A percentile compares a stretch with the other conserved stretches of the same genome.
Evolutionary conservation across 2,329 filamentous ascomycete genomes (phyloP).

Genomic region (Penicillium sp.): DNA sequence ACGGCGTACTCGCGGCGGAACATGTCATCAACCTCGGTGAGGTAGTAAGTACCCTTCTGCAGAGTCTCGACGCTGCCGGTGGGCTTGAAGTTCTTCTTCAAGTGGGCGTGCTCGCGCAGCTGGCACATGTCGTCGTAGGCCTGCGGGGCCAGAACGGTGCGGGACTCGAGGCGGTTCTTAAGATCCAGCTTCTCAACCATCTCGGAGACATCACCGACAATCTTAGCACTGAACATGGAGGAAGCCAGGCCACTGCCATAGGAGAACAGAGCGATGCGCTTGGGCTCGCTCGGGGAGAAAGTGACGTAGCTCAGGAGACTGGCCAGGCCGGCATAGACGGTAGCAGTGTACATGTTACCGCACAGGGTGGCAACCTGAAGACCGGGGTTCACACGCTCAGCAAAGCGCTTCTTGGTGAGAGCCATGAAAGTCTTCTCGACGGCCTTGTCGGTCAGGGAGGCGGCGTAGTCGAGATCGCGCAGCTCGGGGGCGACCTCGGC

Average conservation of each 20-base stretch:
- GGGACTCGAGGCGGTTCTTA: conserved; percentile 65
- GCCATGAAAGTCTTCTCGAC: conserved; percentile 87
- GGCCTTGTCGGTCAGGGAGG: conserved; percentile 77
- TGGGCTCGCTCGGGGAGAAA: conserved; percentile 66
- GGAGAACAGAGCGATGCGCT: conserved; percentile 75
- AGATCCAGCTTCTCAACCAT: conserved; percentile 71
- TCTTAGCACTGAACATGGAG: conserved; percentile 67
- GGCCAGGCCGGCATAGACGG: conserved; percentile 60
- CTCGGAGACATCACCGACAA: conserved; percentile 68
- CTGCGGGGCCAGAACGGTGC: conserved; percentile 68
- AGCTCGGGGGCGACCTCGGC: conserved; percentile 75
- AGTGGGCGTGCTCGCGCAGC: conserved; percentile 78
- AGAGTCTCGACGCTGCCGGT: conserved; percentile 69
- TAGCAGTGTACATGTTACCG: conserved; percentile 65
- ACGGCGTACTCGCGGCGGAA: conserved; percentile 77
- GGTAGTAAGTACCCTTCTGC: conserved; percentile 70
- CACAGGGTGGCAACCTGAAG: conserved; percentile 78
- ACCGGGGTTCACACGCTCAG: conserved; percentile 72
- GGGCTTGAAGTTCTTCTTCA: conserved; percentile 77
- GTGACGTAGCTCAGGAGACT: conserved; percentile 65
- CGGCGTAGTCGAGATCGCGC: conserved; percentile 75
- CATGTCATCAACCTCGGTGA: conserved; percentile 80
- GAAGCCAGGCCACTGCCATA: conserved; percentile 77
- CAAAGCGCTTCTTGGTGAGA: conserved; percentile 80
- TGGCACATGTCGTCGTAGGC: conserved; percentile 79